Percentiles rank a stretch among this genome's conserved stretches.
Evolutionary conservation across 257 asterid genomes (phyloP).

Genomic region (Solanum lycopersicoides): DNA sequence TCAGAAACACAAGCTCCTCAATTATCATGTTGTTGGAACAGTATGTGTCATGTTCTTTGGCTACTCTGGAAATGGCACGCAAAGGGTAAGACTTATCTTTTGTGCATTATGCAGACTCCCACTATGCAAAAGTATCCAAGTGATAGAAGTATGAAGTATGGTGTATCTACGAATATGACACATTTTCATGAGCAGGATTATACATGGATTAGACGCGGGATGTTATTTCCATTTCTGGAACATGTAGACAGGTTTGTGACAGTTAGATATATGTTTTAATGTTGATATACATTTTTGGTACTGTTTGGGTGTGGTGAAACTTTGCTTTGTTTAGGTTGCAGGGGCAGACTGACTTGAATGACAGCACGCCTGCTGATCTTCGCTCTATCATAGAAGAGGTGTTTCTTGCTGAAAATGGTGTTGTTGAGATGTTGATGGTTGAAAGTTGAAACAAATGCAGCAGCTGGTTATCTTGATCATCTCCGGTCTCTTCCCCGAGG

Average conservation of each 20-base stretch:
- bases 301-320: slow-evolving; percentile 6
- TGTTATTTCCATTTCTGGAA: slow-evolving; percentile 83
- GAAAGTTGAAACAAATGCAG: slow-evolving; percentile 86
- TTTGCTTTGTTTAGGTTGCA: slow-evolving; percentile 62
- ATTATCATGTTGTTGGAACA: slow-evolving; percentile 46
- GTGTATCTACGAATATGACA: slow-evolving; percentile 13
- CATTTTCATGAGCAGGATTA: slow-evolving; percentile 63
- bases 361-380: slow-evolving; percentile 59
- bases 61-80: slow-evolving; percentile 90
- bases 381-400: slow-evolving; percentile 94
- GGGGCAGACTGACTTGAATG: slow-evolving; percentile 81
- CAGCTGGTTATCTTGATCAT: slow-evolving; percentile 70
- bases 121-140: background rate
- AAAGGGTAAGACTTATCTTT: slow-evolving; percentile 48
- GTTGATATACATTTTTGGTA: background rate
- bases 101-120: background rate
- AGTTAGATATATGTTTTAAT: slow-evolving; percentile 21
- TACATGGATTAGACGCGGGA: slow-evolving; percentile 77
- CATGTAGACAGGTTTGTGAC: slow-evolving; percentile 69
- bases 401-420: slow-evolving; percentile 79
- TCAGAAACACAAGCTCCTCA: slow-evolving; percentile 65
- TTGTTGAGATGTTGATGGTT: slow-evolving; percentile 83
- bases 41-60: slow-evolving; percentile 96
- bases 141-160: background rate
- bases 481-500: slow-evolving; percentile 61